Evolutionary conservation across 345 rosid genomes (phyloP).

Genomic region (Acer yangbiense): DNA sequence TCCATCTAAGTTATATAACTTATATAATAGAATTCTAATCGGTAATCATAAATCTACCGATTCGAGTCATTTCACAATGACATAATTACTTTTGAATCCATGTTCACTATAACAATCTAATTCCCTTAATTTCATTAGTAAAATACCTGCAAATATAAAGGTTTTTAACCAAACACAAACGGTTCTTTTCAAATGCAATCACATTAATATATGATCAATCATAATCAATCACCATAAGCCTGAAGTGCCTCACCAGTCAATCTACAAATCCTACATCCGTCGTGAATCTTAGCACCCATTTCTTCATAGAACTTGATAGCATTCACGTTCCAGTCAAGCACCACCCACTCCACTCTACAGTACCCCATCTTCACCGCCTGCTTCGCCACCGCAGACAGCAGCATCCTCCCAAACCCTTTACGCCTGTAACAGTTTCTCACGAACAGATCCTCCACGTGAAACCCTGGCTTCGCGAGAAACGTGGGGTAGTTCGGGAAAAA

Average conservation of each 20-base stretch:
- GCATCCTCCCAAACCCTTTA: constrained; percentile 74
- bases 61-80: too few species aligned
- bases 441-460: constrained; percentile 77
- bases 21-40: too few species aligned
- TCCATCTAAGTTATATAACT: too few species aligned
- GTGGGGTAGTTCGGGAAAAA: constrained; percentile 79
- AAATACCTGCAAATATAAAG: too few species aligned
- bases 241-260: constrained; percentile 81
- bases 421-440: constrained; percentile 84
- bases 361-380: constrained; percentile 90
- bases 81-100: too few species aligned
- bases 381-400: constrained; percentile 74
- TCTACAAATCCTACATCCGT: constrained; percentile 86
- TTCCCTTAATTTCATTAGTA: too few species aligned
- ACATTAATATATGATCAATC: too few species aligned
- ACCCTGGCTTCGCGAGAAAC: constrained; percentile 76
- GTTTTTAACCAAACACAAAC: too few species aligned
- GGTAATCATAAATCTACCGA: too few species aligned
- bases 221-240: constrained; percentile 39
- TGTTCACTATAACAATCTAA: too few species aligned
- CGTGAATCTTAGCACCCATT: constrained; percentile 78
- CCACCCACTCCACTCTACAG: constrained; percentile 90
- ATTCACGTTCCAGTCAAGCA: constrained; percentile 83
- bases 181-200: too few species aligned
- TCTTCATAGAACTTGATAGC: constrained; percentile 82